phyloP scores from a whole-genome alignment of 2,329 filamentous ascomycete genomes.

The Amylocarpus encephaloides region DNA sequence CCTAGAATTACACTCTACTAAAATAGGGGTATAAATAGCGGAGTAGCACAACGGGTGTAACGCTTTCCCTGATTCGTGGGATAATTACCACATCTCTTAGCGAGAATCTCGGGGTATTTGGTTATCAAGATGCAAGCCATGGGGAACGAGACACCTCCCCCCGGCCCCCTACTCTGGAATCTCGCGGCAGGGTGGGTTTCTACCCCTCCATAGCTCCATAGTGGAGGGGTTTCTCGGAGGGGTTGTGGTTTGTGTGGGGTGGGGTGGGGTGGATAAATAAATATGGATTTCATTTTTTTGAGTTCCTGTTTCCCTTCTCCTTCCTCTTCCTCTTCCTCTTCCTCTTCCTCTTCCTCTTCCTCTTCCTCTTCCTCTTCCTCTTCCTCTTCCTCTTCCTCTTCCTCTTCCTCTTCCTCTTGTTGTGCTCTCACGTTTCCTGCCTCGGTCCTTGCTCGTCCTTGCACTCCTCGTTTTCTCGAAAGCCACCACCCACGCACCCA shows the following conservation, averaged over 20 bases:
- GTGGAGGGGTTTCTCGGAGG: not conserved
- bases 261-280: not conserved
- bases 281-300: not conserved
- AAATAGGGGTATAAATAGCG: too few species aligned
- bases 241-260: not conserved
- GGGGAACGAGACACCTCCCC: too few species aligned
- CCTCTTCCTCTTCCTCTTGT: not conserved
- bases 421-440: not conserved
- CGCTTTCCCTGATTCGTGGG: too few species aligned
- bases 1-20: too few species aligned
- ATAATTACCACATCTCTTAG: too few species aligned
- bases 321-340: not conserved
- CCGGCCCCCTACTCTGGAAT: not conserved
- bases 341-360: too few species aligned
- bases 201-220: constrained; percentile 1
- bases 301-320: not conserved
- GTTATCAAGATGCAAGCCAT: too few species aligned
- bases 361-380: not conserved
- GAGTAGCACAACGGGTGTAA: too few species aligned
- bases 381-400: not conserved
- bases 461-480: too few species aligned
- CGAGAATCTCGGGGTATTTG: too few species aligned
- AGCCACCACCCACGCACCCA: too few species aligned
- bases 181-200: not conserved
- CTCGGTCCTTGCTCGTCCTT: not conserved